A percentile compares a stretch with the other conserved stretches of the same genome.
Evolutionary conservation across 2,329 filamentous ascomycete genomes (phyloP).

Genomic region (Calonectria leucothoes): DNA sequence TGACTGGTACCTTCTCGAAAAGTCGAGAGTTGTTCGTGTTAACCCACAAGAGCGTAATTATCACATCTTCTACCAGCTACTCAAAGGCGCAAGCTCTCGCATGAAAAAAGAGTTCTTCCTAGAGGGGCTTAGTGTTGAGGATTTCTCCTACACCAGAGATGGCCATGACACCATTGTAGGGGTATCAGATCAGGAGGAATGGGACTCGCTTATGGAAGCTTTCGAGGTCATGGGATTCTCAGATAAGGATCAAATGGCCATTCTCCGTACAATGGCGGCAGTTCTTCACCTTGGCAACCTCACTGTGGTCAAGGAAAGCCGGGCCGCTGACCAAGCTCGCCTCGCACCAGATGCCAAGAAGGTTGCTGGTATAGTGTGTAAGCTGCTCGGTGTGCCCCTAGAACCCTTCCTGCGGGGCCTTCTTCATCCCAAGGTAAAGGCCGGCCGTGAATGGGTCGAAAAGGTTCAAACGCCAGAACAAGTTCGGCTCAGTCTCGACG

Average conservation of each 20-base stretch:
- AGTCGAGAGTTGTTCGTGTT: slow-evolving; percentile 94
- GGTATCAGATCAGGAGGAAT: slow-evolving; percentile 91
- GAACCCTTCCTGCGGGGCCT: slow-evolving; percentile 91
- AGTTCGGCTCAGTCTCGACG: slow-evolving; percentile 89
- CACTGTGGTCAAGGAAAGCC: slow-evolving; percentile 87
- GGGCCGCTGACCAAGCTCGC: slow-evolving; percentile 90
- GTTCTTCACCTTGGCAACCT: slow-evolving; percentile 96
- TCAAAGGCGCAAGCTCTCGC: slow-evolving; percentile 81
- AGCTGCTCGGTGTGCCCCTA: slow-evolving; percentile 83
- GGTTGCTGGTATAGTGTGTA: slow-evolving; percentile 83
- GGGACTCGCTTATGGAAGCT: slow-evolving; percentile 89
- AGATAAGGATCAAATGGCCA: slow-evolving; percentile 82
- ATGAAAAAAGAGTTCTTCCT: slow-evolving; percentile 84
- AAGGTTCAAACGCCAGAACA: slow-evolving; percentile 98
- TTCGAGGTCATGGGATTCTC: slow-evolving; percentile 96
- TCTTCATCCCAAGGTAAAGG: slow-evolving; percentile 93
- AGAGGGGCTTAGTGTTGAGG: slow-evolving; percentile 78
- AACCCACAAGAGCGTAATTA: slow-evolving; percentile 94
- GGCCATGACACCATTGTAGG: slow-evolving; percentile 93
- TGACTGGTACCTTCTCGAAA: slow-evolving; percentile 98
- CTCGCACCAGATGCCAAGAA: slow-evolving; percentile 80
- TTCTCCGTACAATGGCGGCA: slow-evolving; percentile 88
- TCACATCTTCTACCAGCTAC: slow-evolving; percentile 95
- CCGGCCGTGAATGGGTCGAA: slow-evolving; percentile 97
- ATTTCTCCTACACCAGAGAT: slow-evolving; percentile 91